A percentile compares a stretch with the other conserved stretches of the same genome.
phyloP scores from a whole-genome alignment of 306 rosid genomes.

The Corylus heterophylla region DNA sequence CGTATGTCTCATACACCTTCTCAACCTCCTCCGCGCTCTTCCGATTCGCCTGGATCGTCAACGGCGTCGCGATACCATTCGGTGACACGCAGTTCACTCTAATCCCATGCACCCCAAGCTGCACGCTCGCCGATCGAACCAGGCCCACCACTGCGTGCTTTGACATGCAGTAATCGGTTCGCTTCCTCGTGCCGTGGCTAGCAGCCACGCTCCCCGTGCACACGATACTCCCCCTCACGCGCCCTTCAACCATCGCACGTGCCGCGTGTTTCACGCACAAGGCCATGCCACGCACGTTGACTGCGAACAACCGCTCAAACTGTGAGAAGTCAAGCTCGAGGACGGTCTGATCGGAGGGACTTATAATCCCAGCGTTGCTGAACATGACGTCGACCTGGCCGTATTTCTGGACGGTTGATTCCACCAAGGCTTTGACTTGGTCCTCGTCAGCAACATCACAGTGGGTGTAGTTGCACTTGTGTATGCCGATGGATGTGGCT shows the following conservation, averaged over 20 bases:
- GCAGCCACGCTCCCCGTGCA: constrained; percentile 44
- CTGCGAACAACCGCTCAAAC: constrained; percentile 18
- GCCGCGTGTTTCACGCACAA: constrained; percentile 55
- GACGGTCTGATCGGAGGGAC: constrained; percentile 28
- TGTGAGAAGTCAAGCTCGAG: constrained; percentile 42
- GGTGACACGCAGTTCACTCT: constrained; percentile 63
- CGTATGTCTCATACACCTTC: neutral
- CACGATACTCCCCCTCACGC: constrained; percentile 44
- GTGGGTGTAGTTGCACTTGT: constrained; percentile 40
- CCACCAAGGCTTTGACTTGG: constrained; percentile 43
- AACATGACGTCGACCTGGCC: constrained; percentile 60
- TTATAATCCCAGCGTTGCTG: constrained; percentile 45
- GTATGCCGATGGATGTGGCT: constrained; percentile 41
- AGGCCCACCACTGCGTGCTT: constrained; percentile 60
- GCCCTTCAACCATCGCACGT: constrained; percentile 44
- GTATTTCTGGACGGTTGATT: constrained; percentile 32
- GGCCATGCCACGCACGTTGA: constrained; percentile 42
- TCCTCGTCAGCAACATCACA: constrained; percentile 57
- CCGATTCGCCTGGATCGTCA: constrained; percentile 2
- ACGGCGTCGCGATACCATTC: constrained; percentile 33
- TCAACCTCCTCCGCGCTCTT: constrained; percentile 17
- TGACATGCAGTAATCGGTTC: constrained; percentile 43
- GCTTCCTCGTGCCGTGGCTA: neutral
- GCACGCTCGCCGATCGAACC: constrained; percentile 45
- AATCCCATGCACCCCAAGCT: constrained; percentile 43